phyloP scores from a whole-genome alignment of 768 basidiomycete species.

The Boletales sp. region DNA sequence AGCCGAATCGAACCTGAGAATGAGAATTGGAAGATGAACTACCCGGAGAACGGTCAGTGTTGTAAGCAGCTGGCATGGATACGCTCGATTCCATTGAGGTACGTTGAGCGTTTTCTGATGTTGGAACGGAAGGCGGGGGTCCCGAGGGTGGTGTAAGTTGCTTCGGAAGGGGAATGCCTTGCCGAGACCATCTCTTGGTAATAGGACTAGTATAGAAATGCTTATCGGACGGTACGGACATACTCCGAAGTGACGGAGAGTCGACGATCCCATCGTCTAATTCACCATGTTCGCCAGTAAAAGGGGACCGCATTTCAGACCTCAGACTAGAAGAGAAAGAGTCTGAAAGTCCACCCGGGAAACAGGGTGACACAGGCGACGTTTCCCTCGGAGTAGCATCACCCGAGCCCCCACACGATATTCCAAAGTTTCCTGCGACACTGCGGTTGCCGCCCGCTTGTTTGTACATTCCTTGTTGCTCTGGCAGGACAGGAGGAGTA shows the following conservation, averaged over 20 bases:
- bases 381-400: constrained; percentile 9
- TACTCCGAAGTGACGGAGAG: background rate
- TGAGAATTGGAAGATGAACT: constrained; percentile 37
- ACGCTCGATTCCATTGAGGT: constrained; percentile 21
- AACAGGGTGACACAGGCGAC: constrained; percentile 1
- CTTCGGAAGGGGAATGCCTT: constrained; percentile 44
- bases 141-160: constrained; percentile 56
- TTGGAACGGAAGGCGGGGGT: constrained; percentile 51
- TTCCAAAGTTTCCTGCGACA: constrained; percentile 29
- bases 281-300: constrained; percentile 1
- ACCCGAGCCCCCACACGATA: constrained; percentile 12
- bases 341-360: constrained; percentile 1
- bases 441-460: constrained; percentile 26
- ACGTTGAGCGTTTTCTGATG: constrained; percentile 20
- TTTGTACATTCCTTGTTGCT: constrained; percentile 20
- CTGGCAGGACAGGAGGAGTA: background rate
- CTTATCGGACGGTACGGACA: constrained; percentile 27
- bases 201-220: constrained; percentile 17
- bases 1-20: constrained; percentile 26
- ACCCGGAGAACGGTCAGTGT: constrained; percentile 33
- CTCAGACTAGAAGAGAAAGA: constrained; percentile 4
- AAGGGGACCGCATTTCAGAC: background rate
- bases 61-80: constrained; percentile 30
- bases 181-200: constrained; percentile 53
- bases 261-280: background rate